Conservation (phyloP, 345 rosid genomes). For the Linum usitatissimum region DNA sequence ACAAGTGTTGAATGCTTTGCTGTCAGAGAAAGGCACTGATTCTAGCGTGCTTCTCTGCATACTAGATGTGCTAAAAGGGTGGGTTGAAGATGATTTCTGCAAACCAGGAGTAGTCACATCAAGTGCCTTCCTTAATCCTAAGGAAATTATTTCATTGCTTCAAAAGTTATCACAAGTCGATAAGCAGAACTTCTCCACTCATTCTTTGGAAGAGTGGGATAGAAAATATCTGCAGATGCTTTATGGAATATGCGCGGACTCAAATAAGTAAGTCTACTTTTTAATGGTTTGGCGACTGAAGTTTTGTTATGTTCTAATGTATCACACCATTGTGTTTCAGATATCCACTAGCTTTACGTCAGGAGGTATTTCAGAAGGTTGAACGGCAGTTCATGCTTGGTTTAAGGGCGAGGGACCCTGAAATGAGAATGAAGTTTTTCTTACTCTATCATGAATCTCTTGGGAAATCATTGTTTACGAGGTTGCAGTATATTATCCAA, state of each 20-base stretch:
- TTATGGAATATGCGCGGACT: constrained; percentile 79
- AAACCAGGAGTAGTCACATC: constrained; percentile 49
- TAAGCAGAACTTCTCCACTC: constrained; percentile 58
- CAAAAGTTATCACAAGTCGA: constrained; percentile 86
- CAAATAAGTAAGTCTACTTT: constrained; percentile 47
- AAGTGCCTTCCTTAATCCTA: constrained; percentile 48
- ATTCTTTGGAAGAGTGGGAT: constrained; percentile 84
- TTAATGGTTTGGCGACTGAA: constrained; percentile 11
- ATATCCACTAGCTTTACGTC: constrained; percentile 52
- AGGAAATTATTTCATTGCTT: constrained; percentile 77
- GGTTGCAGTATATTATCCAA: constrained; percentile 84
- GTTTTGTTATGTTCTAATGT: constrained; percentile 11
- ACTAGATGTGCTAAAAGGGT: constrained; percentile 75
- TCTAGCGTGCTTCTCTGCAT: constrained; percentile 85
- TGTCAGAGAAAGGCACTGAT: constrained; percentile 89
- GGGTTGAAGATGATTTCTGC: constrained; percentile 76
- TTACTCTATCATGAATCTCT: constrained; percentile 78
- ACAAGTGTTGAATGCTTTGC: constrained; percentile 66
- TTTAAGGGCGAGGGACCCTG: constrained; percentile 89
- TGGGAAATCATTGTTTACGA: constrained; percentile 55
- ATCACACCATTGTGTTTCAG: constrained; percentile 35
- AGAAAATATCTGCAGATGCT: constrained; percentile 87
- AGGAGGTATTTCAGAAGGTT: constrained; percentile 91
- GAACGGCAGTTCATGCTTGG: constrained; percentile 98
- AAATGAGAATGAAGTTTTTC: constrained; percentile 75